These are phyloP conservation scores for Zychaea mexicana DNA, from an alignment of 371 early-diverging fungal genomes.

Conservation along the genomic window DNA sequence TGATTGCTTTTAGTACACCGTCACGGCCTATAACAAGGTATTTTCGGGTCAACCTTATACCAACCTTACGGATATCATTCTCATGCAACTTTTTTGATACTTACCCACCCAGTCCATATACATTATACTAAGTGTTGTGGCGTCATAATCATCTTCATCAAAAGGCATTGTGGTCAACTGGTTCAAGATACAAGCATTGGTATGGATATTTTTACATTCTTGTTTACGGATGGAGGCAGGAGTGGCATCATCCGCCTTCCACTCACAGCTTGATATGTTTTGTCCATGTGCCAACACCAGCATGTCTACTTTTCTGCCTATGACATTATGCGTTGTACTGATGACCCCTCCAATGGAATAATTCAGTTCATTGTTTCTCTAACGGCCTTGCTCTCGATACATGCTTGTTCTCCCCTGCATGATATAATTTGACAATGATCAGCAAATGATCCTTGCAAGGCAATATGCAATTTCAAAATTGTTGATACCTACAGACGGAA, in stretches of 20 bases:
- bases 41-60: neutral
- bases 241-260: neutral
- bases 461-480: neutral
- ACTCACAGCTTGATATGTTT: neutral
- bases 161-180: neutral
- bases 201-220: neutral
- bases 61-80: neutral
- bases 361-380: neutral
- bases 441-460: neutral
- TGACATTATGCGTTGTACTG: neutral
- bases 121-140: neutral
- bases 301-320: neutral
- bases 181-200: neutral
- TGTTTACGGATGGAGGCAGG: neutral
- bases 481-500: neutral
- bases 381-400: neutral
- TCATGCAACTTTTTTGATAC: neutral
- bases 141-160: neutral
- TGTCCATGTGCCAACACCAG: neutral
- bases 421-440: neutral
- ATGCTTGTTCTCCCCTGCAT: neutral
- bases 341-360: neutral
- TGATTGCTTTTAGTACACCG: neutral
- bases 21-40: neutral
- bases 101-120: slow-evolving; percentile 5